A percentile compares a stretch with the other conserved stretches of the same genome.
Conservation (phyloP, 768 basidiomycete species). For the Strobilomyces dryophilus region DNA sequence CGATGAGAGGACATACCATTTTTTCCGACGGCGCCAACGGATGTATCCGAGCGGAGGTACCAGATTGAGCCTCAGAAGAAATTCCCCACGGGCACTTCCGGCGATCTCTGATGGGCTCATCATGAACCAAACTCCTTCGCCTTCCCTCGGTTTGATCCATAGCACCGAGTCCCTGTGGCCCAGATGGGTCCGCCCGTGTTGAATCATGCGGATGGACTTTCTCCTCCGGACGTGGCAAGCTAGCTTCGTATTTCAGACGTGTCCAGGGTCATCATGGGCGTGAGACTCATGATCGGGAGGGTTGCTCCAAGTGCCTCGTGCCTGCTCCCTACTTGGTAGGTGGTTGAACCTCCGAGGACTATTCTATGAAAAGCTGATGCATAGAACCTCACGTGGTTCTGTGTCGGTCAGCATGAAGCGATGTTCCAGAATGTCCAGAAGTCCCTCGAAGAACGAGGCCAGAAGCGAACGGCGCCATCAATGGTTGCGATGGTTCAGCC, state of each 20-base stretch:
- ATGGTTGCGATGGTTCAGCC: neutral
- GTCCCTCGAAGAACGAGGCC: slow-evolving; percentile 3
- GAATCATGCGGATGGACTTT: neutral
- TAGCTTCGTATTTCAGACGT: neutral
- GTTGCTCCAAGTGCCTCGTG: slow-evolving; percentile 25
- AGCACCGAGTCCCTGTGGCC: neutral
- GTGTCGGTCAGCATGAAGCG: neutral
- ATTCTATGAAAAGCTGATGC: slow-evolving; percentile 13
- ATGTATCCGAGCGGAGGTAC: slow-evolving; percentile 11
- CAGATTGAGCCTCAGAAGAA: slow-evolving; percentile 1
- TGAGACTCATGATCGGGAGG: slow-evolving; percentile 22
- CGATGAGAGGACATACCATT: slow-evolving; percentile 1
- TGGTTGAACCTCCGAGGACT: slow-evolving; percentile 28
- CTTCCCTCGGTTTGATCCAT: slow-evolving; percentile 2
- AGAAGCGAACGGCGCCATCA: neutral
- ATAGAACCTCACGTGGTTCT: slow-evolving; percentile 12
- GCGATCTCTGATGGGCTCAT: slow-evolving; percentile 3
- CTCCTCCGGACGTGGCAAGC: slow-evolving; percentile 3
- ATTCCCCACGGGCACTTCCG: slow-evolving; percentile 23
- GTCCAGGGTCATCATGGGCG: slow-evolving; percentile 26
- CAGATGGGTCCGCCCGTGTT: neutral
- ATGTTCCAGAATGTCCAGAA: slow-evolving; percentile 16
- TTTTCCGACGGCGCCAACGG: slow-evolving; percentile 16
- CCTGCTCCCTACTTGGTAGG: slow-evolving; percentile 19
- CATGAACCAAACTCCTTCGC: slow-evolving; percentile 3